Evolutionary conservation across 495 filamentous ascomycete genomes (phyloP), one percentile per base, ranked within the genome.

Genomic region (Tuber microsphaerosporum): DNA sequence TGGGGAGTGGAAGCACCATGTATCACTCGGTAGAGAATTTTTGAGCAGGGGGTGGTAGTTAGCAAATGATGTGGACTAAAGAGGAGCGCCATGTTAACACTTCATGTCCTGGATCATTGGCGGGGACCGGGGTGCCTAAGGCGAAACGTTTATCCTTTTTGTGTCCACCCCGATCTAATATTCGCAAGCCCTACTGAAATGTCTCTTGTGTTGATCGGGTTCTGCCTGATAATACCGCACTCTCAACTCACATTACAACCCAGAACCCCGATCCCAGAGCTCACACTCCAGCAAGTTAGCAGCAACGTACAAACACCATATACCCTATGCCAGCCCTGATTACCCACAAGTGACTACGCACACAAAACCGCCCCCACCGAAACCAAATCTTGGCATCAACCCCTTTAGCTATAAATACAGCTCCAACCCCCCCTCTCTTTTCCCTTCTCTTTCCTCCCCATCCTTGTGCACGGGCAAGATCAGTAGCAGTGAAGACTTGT

Each of bases 401-500:
- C 37, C 37, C 37, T 39, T 42, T 42, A 6, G 16, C 44, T 1
- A 45, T 45, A 45, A 45, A 45, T 45, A 16, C 14, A 39, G 37
- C 44, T 9, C 44, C 44, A 6, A 6, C 14, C 14, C 10, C 4
- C 10, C 2, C 9, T 9, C 16, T 45, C 7, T 2, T 10, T 26
- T 12, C n/a, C 10, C n/a, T 16, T 31, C 56, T 31, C 12, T 16
- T n/a, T 12, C 1, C 39, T 41, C 56, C 56, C 3, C 56, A 65
- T 65, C 56, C 56, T 2, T 17, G 56, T 84, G 84, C 84, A 86
- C 77, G 84, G 84, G 84, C 84, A 82, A 83, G 84, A 85, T 81
- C 83, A 80, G 80, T 84, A 84, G 81, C 84, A 85, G 83, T 86
- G 85, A 86, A 83, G 85, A 86, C 83, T 83, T 81, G 84, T 86